Percentiles rank a stretch among this genome's conserved stretches.
Evolutionary conservation across 2,329 filamentous ascomycete species (phyloP).

Genomic region (Xylariaceae sp.): DNA sequence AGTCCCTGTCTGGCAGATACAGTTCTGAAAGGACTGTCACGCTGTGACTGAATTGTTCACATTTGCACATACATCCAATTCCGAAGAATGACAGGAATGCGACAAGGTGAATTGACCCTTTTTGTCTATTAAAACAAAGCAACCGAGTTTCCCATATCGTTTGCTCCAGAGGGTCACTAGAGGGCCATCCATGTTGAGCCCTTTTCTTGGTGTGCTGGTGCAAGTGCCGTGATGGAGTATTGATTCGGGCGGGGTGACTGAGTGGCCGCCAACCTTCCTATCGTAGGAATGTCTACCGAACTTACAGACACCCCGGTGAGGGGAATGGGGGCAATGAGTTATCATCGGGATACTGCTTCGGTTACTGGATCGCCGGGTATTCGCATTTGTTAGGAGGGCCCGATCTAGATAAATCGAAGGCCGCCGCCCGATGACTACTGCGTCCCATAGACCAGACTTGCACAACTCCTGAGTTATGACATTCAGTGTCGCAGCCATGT

Average conservation of each 20-base stretch:
- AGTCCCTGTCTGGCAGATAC: conserved; percentile 4
- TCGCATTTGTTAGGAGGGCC: background rate
- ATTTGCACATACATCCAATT: too few species aligned
- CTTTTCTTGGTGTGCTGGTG: background rate
- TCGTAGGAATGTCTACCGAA: background rate
- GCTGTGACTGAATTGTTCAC: too few species aligned
- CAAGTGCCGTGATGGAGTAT: background rate
- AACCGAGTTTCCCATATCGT: background rate
- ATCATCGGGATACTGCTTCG: conserved; percentile 1
- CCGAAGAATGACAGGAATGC: background rate
- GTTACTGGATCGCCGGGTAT: background rate
- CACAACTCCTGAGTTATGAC: background rate
- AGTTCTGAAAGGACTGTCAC: background rate
- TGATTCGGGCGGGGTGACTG: background rate
- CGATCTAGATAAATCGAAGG: background rate
- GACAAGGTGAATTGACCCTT: background rate
- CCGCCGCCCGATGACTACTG: background rate
- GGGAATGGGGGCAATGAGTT: background rate
- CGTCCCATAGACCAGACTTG: background rate
- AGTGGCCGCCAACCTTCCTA: background rate
- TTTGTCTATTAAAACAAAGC: background rate
- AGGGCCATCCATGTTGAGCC: background rate
- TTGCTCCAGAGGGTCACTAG: background rate
- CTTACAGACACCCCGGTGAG: conserved; percentile 1
- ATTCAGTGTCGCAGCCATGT: conserved; percentile 10